Evolutionary conservation across 371 early-diverging fungal genomes (phyloP).

Genomic region (Chytridium lagenaria): DNA sequence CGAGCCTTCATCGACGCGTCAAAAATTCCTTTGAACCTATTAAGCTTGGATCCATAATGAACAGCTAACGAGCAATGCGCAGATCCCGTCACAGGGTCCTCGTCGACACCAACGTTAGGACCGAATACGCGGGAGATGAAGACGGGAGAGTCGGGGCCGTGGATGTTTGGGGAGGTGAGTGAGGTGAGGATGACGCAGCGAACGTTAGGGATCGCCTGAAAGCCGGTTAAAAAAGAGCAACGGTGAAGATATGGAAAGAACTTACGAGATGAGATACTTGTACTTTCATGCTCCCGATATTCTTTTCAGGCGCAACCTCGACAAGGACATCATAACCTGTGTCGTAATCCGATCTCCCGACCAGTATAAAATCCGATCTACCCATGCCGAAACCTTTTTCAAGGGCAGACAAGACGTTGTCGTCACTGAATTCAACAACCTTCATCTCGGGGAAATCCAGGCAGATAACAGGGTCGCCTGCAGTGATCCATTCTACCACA

Average conservation of each 20-base stretch:
- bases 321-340: constrained; percentile 3
- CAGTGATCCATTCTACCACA: background rate
- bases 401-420: background rate
- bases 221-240: background rate
- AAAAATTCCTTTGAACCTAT: background rate
- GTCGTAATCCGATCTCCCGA: constrained; percentile 1
- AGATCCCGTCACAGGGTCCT: constrained; percentile 55
- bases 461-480: constrained; percentile 1
- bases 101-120: constrained; percentile 43
- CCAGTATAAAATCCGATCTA: background rate
- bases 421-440: background rate
- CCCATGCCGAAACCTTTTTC: background rate
- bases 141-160: constrained; percentile 13
- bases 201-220: background rate
- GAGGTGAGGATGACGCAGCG: constrained; percentile 30
- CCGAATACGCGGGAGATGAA: constrained; percentile 46
- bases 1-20: constrained; percentile 8
- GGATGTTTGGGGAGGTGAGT: background rate
- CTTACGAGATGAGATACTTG: background rate
- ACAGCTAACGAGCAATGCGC: constrained; percentile 46
- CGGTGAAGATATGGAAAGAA: background rate
- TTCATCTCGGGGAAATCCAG: constrained; percentile 6
- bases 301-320: constrained; percentile 4
- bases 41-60: constrained; percentile 36
- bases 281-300: constrained; percentile 18